phyloP scores from a whole-genome alignment of 306 rosid species.

The Crotalaria pallida region DNA sequence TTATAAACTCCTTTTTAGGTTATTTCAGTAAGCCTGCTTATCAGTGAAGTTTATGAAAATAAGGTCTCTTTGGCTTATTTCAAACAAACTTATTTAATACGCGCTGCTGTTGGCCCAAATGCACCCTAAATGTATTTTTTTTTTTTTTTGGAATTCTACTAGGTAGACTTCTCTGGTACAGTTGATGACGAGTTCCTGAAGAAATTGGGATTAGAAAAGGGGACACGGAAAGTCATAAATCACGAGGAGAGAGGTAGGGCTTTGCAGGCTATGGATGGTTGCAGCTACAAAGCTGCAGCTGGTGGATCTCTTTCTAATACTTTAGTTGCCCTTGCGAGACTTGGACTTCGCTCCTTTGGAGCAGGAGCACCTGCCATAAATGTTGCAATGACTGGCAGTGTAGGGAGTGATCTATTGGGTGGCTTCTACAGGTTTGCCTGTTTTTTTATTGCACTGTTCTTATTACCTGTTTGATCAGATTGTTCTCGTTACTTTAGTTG shows the following conservation, averaged over 20 bases:
- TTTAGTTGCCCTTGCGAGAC: constrained; percentile 90
- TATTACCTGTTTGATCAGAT: constrained; percentile 7
- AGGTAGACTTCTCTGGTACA: constrained; percentile 93
- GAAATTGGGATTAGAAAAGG: constrained; percentile 83
- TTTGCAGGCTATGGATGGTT: constrained; percentile 94
- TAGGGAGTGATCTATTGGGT: constrained; percentile 93
- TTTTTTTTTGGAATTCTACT: neutral
- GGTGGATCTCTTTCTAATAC: constrained; percentile 97
- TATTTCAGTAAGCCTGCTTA: too few relatives aligned
- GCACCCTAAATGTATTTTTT: neutral
- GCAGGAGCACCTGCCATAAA: constrained; percentile 55
- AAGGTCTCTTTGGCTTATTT: too few relatives aligned
- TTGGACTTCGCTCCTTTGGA: constrained; percentile 48
- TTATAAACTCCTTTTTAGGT: too few relatives aligned
- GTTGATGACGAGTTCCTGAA: constrained; percentile 72
- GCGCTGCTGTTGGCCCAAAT: too few relatives aligned
- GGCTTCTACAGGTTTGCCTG: constrained; percentile 75
- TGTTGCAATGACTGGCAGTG: constrained; percentile 92
- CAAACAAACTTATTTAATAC: too few relatives aligned
- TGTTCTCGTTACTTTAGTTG: neutral
- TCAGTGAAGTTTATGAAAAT: too few relatives aligned
- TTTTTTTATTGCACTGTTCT: neutral
- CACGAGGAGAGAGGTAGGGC: constrained; percentile 96
- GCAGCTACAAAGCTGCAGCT: constrained; percentile 95
- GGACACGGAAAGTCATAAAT: constrained; percentile 72